Percentiles rank a stretch among this genome's conserved stretches.
phyloP scores from a whole-genome alignment of 2,329 filamentous ascomycete genomes.

The Penicillium crustosum region DNA sequence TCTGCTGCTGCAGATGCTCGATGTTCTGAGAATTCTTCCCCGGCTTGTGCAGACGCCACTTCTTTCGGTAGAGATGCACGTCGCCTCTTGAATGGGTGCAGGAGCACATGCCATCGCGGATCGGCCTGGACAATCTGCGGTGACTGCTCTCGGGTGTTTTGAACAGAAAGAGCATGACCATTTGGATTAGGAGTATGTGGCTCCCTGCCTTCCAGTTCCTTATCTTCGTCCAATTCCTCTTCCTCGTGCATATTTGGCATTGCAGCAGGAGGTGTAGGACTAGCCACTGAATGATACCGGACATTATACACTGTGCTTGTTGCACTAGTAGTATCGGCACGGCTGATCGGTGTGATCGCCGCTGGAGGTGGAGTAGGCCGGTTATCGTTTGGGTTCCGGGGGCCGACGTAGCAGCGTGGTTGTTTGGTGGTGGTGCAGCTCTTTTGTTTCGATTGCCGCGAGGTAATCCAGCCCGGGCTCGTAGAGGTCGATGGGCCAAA shows the following conservation, averaged over 20 bases:
- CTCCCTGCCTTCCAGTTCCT: slow-evolving; percentile 26
- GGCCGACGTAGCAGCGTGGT: slow-evolving; percentile 15
- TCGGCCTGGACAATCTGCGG: slow-evolving; percentile 34
- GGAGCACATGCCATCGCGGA: slow-evolving; percentile 50
- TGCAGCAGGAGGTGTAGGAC: slow-evolving; percentile 46
- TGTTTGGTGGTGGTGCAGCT: slow-evolving; percentile 3
- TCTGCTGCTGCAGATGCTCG: slow-evolving; percentile 37
- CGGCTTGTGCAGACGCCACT: slow-evolving; percentile 57
- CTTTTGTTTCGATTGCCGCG: slow-evolving; percentile 24
- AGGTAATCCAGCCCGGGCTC: slow-evolving; percentile 34
- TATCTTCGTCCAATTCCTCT: slow-evolving; percentile 29
- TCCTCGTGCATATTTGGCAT: slow-evolving; percentile 38
- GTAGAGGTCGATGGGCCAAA: slow-evolving; percentile 38
- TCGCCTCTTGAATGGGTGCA: slow-evolving; percentile 60
- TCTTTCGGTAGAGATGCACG: slow-evolving; percentile 60
- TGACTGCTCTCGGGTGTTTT: slow-evolving; percentile 33
- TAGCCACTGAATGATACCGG: slow-evolving; percentile 57
- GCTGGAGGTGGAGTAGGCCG: slow-evolving; percentile 48
- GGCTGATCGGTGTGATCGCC: slow-evolving; percentile 57
- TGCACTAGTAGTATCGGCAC: slow-evolving; percentile 61
- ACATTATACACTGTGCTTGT: slow-evolving; percentile 65
- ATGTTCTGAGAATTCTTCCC: slow-evolving; percentile 37
- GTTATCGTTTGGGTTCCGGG: slow-evolving; percentile 17
- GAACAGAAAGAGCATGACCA: slow-evolving; percentile 19
- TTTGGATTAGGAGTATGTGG: slow-evolving; percentile 8